Evolutionary conservation across 1,284 basidiomycete species (phyloP).

Genomic region (Trichosporon sp.): DNA sequence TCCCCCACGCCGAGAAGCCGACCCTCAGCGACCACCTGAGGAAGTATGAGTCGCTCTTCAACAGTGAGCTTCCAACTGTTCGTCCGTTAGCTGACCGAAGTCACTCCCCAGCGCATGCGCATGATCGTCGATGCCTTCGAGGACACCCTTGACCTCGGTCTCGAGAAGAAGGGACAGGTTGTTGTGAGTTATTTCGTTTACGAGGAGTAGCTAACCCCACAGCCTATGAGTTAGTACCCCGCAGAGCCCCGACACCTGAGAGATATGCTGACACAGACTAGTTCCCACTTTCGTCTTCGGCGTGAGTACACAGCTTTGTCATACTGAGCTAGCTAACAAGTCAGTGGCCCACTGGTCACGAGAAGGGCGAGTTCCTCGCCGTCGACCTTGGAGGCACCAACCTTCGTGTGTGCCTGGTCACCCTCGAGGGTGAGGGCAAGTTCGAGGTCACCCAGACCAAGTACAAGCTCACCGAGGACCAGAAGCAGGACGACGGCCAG

Average conservation of each 20-base stretch:
- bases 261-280: slow-evolving; percentile 56
- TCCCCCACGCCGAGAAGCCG: slow-evolving; percentile 49
- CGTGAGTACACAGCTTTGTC: slow-evolving; percentile 36
- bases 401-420: slow-evolving; percentile 94
- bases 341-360: slow-evolving; percentile 83
- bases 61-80: slow-evolving; percentile 43
- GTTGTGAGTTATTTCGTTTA: slow-evolving; percentile 69
- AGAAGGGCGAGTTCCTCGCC: slow-evolving; percentile 87
- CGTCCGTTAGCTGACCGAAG: slow-evolving; percentile 53
- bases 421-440: slow-evolving; percentile 85
- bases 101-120: slow-evolving; percentile 91
- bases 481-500: slow-evolving; percentile 96
- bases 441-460: slow-evolving; percentile 98
- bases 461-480: slow-evolving; percentile 94
- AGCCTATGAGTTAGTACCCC: slow-evolving; percentile 36
- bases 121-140: slow-evolving; percentile 97
- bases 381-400: slow-evolving; percentile 97
- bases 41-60: slow-evolving; percentile 80
- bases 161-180: slow-evolving; percentile 79
- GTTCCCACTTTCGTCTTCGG: slow-evolving; percentile 97
- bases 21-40: slow-evolving; percentile 82
- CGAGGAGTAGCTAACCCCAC: background rate
- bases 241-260: background rate
- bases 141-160: slow-evolving; percentile 82
- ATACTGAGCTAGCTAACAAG: slow-evolving; percentile 5